Base-by-base conservation (phyloP, 306 rosid species). In the Vachellia pachyceras region DNA sequence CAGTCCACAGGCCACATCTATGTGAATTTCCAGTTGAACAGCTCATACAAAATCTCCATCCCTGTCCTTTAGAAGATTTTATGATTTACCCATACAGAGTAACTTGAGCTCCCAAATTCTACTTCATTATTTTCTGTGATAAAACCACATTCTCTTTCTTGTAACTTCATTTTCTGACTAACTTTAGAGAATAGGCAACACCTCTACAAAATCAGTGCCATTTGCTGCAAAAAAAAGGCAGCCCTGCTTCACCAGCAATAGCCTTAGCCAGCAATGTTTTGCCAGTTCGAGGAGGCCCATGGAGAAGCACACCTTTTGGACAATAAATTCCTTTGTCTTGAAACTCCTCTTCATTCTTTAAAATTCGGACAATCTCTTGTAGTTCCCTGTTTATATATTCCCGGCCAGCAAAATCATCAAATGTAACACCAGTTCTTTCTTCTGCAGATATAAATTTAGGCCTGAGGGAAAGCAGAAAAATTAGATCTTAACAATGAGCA, bases 181-280 rank as follows among this genome's bases (percentile, higher is more conserved):
- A 77, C 80, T n/a, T 60, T 47, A 52, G 65, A 85, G 77, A 86
- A 81, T 64, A 65, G 81, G 80, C 77, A 82, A 77, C 77, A 95
- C 99, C 99, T 95, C 99, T 72, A 95, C 99, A 86, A 95, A 95
- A 81, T 93, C 99, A 9, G 99, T 95, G 89, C 99, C 99, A 84
- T 89, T 95, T 75, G 94, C 97, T 72, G 99, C 99, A n/a, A 86
- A 95, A 95, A 80, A 93, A 95, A 13, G 99, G 99, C 82, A 95
- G 90, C 85, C 97, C 99, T 39, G 99, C 97, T 89, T 95, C 99
- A 67, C 99, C 99, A 77, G 99, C 99, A 36, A 95, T 95, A 78
- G 99, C 99, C 86, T 93, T 95, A 78, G 99, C 99, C 82, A 95
- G 91, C 80, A 95, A 84, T 55, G 99, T 95, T 90, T 95, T 95